Conservation (phyloP, 495 filamentous ascomycete species). For the Cryomyces minteri region DNA sequence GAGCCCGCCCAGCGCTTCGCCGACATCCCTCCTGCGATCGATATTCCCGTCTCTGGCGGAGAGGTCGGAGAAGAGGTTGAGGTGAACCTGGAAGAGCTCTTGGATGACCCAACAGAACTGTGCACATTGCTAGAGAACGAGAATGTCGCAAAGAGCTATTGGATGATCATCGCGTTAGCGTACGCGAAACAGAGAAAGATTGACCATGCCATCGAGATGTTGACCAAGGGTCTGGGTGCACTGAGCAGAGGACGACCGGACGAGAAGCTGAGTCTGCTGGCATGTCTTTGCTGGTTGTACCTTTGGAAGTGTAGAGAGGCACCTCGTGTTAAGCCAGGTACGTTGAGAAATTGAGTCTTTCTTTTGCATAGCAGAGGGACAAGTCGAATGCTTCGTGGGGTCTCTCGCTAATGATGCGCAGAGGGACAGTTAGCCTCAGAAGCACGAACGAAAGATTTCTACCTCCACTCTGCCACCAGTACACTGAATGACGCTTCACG, state of each 20-base stretch:
- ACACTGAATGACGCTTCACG: conserved; percentile 84
- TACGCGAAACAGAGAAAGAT: conserved; percentile 90
- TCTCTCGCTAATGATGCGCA: background rate
- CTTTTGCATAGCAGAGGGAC: background rate
- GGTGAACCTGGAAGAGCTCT: conserved; percentile 73
- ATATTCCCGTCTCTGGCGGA: conserved; percentile 68
- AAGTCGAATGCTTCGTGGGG: background rate
- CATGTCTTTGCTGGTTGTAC: conserved; percentile 80
- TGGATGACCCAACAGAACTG: conserved; percentile 89
- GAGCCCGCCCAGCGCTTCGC: conserved; percentile 43
- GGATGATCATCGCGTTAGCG: conserved; percentile 92
- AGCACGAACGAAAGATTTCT: conserved; percentile 76
- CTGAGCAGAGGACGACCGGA: conserved; percentile 51
- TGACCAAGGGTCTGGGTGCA: conserved; percentile 62
- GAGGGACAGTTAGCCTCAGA: conserved; percentile 38
- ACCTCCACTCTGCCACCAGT: conserved; percentile 74
- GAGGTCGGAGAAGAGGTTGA: conserved; percentile 71
- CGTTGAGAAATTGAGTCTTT: conserved; percentile 20
- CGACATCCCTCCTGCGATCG: conserved; percentile 74
- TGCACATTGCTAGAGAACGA: conserved; percentile 90
- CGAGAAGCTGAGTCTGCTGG: conserved; percentile 71
- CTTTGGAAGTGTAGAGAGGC: conserved; percentile 82
- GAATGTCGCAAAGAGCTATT: conserved; percentile 66
- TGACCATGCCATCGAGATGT: conserved; percentile 86
- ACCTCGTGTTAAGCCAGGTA: conserved; percentile 34